These are phyloP conservation scores for Rhodotorula kratochvilovae DNA, from an alignment of 768 basidiomycete genomes.

Conservation along the genomic window DNA sequence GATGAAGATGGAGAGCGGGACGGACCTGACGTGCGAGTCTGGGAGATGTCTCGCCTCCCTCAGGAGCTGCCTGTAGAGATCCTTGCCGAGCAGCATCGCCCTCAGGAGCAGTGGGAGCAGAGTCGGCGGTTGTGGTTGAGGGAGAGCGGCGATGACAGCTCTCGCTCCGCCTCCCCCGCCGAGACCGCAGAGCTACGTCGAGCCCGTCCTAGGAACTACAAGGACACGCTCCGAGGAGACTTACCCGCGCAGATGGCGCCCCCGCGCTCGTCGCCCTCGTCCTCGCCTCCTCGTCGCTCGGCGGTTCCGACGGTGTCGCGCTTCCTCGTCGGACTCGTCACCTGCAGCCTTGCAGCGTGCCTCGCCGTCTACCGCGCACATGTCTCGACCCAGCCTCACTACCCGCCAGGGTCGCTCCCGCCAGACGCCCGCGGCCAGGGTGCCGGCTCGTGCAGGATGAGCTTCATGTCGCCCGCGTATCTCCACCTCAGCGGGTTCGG, in stretches of 20 bases:
- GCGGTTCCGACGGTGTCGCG: not conserved
- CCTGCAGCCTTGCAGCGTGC: conserved; percentile 9
- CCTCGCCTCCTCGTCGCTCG: not conserved
- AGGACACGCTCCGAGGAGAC: no score
- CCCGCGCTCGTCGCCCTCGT: not conserved
- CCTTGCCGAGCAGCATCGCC: conserved; percentile 17
- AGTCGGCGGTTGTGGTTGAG: not conserved
- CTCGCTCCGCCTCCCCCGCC: not conserved
- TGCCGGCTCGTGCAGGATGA: conserved; percentile 68
- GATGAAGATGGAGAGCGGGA: not conserved
- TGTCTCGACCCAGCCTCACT: conserved; percentile 18
- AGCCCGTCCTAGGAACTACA: no score
- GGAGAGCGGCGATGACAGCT: not conserved
- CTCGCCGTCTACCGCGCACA: conserved; percentile 33
- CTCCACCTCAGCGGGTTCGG: conserved; percentile 66
- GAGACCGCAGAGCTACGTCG: no score
- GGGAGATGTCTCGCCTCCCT: conserved; percentile 17
- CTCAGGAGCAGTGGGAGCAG: no score
- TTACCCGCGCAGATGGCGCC: not conserved
- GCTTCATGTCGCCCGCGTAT: conserved; percentile 91
- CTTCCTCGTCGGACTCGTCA: not conserved
- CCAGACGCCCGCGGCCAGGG: conserved; percentile 20
- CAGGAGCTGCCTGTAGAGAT: conserved; percentile 22
- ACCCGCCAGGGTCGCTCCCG: conserved; percentile 41
- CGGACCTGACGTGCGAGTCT: not conserved